phyloP scores from a whole-genome alignment of 176 grass and related monocot genomes.

The sorghum (Sorghum bicolor) region Sorghum_bicolor_NCBIv3 NC_012873.2:3367001-3367500 shows the following conservation, averaged over 20 bases:
- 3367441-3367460: conserved; percentile 70
- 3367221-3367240: conserved; percentile 91
- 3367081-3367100: conserved; percentile 11
- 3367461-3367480: conserved; percentile 87
- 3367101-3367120: not conserved
- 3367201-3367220: conserved; percentile 82
- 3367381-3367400: conserved; percentile 72
- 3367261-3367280: conserved; percentile 81
- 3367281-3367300: conserved; percentile 75
- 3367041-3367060: conserved; percentile 44
- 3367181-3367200: conserved; percentile 52
- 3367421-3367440: conserved; percentile 85
- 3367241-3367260: conserved; percentile 93
- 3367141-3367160: conserved; percentile 13
- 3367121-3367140: not conserved
- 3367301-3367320: conserved; percentile 89
- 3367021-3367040: conserved; percentile 22
- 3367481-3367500: conserved; percentile 90
- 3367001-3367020: conserved; percentile 47
- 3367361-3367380: conserved; percentile 79
- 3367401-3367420: conserved; percentile 54
- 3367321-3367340: conserved; percentile 65
- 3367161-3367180: conserved; percentile 26
- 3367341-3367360: conserved; percentile 73
- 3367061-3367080: conserved; percentile 22